Evolutionary conservation across 2,329 filamentous ascomycete genomes (phyloP).

Genomic region (Geosmithia morbida): DNA sequence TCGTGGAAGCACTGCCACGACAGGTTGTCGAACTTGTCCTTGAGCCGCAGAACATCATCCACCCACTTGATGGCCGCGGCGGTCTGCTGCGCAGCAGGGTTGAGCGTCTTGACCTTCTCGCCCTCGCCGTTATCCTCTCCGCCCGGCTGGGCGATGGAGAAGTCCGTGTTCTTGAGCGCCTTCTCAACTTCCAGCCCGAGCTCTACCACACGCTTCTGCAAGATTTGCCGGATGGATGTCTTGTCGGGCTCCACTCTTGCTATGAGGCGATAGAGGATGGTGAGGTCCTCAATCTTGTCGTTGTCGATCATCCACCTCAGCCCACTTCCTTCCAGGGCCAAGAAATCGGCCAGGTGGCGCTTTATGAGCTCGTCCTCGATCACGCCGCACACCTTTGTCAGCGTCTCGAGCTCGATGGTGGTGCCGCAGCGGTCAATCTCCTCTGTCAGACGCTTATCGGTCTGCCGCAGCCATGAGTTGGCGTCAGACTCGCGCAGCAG

Average conservation of each 20-base stretch:
- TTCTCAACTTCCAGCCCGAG: slow-evolving; percentile 76
- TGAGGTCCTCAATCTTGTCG: slow-evolving; percentile 63
- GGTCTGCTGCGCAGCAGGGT: slow-evolving; percentile 61
- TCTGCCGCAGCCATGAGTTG: slow-evolving; percentile 65
- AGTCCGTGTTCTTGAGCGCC: slow-evolving; percentile 38
- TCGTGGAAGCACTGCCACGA: slow-evolving; percentile 58
- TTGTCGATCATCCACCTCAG: slow-evolving; percentile 86
- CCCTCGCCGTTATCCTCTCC: slow-evolving; percentile 32
- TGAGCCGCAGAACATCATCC: slow-evolving; percentile 72
- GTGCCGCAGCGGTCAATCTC: slow-evolving; percentile 74
- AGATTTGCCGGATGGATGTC: slow-evolving; percentile 48
- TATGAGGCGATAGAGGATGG: slow-evolving; percentile 70
- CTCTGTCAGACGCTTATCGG: slow-evolving; percentile 59
- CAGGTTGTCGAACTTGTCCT: slow-evolving; percentile 78
- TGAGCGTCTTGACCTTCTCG: slow-evolving; percentile 15
- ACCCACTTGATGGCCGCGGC: slow-evolving; percentile 88
- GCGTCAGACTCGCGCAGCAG: slow-evolving; percentile 69
- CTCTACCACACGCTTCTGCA: slow-evolving; percentile 64
- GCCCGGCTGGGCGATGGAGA: slow-evolving; percentile 25
- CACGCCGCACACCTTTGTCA: slow-evolving; percentile 58
- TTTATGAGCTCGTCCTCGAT: slow-evolving; percentile 71
- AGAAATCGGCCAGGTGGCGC: slow-evolving; percentile 64
- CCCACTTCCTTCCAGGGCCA: slow-evolving; percentile 73
- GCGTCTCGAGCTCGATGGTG: slow-evolving; percentile 60
- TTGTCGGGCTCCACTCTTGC: slow-evolving; percentile 65